A percentile compares a stretch with the other conserved stretches of the same genome.
Conservation (phyloP, 2,329 filamentous ascomycete genomes). For the Cercospora sp. region DNA sequence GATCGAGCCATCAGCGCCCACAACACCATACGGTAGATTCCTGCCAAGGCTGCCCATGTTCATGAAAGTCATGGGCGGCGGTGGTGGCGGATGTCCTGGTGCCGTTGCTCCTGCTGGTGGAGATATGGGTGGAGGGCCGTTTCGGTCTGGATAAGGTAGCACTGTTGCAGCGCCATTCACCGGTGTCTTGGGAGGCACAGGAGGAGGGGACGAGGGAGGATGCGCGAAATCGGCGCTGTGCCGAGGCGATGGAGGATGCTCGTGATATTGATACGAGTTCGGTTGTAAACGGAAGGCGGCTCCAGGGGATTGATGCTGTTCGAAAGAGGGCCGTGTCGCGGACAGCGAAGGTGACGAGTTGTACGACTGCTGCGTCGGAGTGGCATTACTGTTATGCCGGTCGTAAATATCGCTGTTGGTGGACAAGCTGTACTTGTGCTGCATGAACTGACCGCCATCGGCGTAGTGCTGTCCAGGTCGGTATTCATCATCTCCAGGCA, state of each 20-base stretch:
- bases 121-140: slow-evolving; percentile 11
- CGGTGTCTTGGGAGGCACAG: slow-evolving; percentile 36
- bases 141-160: slow-evolving; percentile 31
- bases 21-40: slow-evolving; percentile 73
- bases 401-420: slow-evolving; percentile 22
- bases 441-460: slow-evolving; percentile 51
- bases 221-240: slow-evolving; percentile 22
- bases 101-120: neutral
- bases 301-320: slow-evolving; percentile 9
- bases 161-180: slow-evolving; percentile 11
- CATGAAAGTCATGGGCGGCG: slow-evolving; percentile 34
- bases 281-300: slow-evolving; percentile 14
- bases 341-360: slow-evolving; percentile 19
- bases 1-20: neutral
- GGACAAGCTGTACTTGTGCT: slow-evolving; percentile 62
- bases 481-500: slow-evolving; percentile 35
- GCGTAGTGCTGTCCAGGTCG: slow-evolving; percentile 47
- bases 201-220: slow-evolving; percentile 21
- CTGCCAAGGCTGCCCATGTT: slow-evolving; percentile 37
- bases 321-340: slow-evolving; percentile 15
- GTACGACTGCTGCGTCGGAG: slow-evolving; percentile 13
- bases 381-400: slow-evolving; percentile 9
- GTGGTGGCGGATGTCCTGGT: neutral
- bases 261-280: slow-evolving; percentile 14
- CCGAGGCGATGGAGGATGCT: slow-evolving; percentile 15